Evolutionary conservation across 495 filamentous ascomycete genomes (phyloP).

Genomic region (Neurospora sp.): DNA sequence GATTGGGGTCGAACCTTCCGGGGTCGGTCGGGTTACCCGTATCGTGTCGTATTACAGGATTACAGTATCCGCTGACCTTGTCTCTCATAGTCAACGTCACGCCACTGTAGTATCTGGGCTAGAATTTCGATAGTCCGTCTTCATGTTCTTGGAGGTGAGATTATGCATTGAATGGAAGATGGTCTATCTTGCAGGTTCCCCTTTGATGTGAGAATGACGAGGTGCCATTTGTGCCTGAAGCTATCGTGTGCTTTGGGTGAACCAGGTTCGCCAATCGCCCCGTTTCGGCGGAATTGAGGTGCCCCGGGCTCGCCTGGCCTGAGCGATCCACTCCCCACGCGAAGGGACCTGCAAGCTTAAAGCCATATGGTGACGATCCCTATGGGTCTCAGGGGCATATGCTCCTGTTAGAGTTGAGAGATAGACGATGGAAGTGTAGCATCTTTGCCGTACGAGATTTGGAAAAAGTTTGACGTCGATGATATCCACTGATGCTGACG

Average conservation of each 20-base stretch:
- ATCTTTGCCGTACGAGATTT: background rate
- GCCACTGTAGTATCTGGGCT: background rate
- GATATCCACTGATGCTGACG: background rate
- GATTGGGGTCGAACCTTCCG: background rate
- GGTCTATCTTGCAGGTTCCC: background rate
- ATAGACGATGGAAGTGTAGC: background rate
- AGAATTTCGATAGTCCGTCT: background rate
- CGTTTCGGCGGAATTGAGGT: background rate
- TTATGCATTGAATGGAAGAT: background rate
- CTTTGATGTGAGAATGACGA: background rate
- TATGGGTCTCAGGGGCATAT: background rate
- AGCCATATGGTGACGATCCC: background rate
- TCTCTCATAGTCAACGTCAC: background rate
- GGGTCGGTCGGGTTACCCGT: background rate
- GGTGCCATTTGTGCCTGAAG: background rate
- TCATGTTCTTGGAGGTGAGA: background rate
- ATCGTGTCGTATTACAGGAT: background rate
- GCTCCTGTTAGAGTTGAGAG: background rate
- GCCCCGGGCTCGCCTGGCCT: background rate
- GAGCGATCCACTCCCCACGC: background rate
- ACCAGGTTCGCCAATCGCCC: background rate
- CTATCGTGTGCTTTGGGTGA: background rate
- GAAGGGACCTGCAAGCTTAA: background rate
- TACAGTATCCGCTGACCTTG: background rate
- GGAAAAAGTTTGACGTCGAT: background rate